Conservation (phyloP, 2,329 filamentous ascomycete species). For the Verticillium alfalfae region DNA sequence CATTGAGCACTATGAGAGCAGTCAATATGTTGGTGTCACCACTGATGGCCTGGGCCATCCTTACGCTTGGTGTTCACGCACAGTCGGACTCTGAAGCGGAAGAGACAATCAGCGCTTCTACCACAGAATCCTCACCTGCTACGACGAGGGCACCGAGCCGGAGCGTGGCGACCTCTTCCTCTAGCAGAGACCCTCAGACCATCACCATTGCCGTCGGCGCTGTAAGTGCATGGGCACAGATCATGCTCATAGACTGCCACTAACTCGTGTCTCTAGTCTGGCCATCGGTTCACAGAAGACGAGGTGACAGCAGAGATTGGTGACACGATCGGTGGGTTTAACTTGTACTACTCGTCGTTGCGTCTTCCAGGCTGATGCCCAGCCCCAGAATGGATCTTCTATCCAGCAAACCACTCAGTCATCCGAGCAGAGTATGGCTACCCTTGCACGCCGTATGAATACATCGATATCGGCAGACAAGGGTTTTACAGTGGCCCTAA, state of each 20-base stretch:
- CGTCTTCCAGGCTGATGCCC: background rate
- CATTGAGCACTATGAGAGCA: background rate
- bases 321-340: conserved; percentile 37
- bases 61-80: background rate
- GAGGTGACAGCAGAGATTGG: conserved; percentile 30
- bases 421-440: conserved; percentile 50
- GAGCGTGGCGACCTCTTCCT: background rate
- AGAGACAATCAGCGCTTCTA: background rate
- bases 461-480: conserved; percentile 37
- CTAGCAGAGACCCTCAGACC: background rate
- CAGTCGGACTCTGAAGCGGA: background rate
- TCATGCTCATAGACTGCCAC: background rate
- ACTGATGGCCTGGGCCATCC: background rate
- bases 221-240: background rate
- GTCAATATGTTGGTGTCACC: background rate
- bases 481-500: conserved; percentile 50
- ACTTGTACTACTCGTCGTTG: background rate
- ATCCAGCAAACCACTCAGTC: conserved; percentile 59
- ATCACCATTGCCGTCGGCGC: conserved; percentile 10
- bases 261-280: conserved; percentile 10
- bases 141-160: background rate
- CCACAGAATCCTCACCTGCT: background rate
- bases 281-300: conserved; percentile 24
- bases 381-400: conserved; percentile 50
- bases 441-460: conserved; percentile 61